A percentile compares a stretch with the other conserved stretches of the same genome.
These are phyloP conservation scores for Trametes villosa DNA, from an alignment of 768 basidiomycete species.

Conservation along the genomic window DNA sequence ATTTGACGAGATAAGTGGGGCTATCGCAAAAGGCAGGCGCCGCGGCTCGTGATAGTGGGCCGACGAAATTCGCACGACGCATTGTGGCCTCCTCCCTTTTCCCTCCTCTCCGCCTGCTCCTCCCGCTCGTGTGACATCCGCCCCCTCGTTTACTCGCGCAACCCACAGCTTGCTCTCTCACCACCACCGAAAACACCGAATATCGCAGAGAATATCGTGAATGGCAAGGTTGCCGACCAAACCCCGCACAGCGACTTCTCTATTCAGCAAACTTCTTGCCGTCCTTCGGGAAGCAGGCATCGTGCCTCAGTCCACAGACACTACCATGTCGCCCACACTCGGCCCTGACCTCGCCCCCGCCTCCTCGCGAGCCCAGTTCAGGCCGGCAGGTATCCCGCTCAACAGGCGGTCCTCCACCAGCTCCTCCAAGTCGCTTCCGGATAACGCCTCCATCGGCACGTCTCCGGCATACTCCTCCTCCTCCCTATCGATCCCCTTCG, in stretches of 20 bases:
- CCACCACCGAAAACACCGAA: not conserved
- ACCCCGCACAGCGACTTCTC: slow-evolving; percentile 15
- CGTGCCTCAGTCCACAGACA: slow-evolving; percentile 13
- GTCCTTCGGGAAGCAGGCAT: slow-evolving; percentile 22
- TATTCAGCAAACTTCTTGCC: slow-evolving; percentile 24
- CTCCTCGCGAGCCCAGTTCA: slow-evolving; percentile 12
- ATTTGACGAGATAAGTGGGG: slow-evolving; percentile 1
- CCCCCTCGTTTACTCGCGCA: not conserved
- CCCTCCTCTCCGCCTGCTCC: not conserved
- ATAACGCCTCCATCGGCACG: slow-evolving; percentile 23
- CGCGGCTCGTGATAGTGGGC: slow-evolving; percentile 16
- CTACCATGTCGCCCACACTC: slow-evolving; percentile 27
- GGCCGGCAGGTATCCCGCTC: slow-evolving; percentile 9
- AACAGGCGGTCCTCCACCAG: slow-evolving; percentile 19
- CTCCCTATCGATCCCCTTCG: slow-evolving; percentile 40
- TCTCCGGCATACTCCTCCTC: slow-evolving; percentile 37
- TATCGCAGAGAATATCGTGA: not conserved
- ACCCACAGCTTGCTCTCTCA: not conserved
- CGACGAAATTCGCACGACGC: slow-evolving; percentile 17
- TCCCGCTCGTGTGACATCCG: slow-evolving; percentile 26
- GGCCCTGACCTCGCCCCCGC: slow-evolving; percentile 25
- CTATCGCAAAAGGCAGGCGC: not conserved
- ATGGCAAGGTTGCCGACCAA: slow-evolving; percentile 23
- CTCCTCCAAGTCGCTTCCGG: slow-evolving; percentile 21
- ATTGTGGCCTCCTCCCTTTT: slow-evolving; percentile 6